Evolutionary conservation across 2,329 filamentous ascomycete species (phyloP), one percentile per base, ranked within the genome.

Genomic region (Aspergillus tanneri): DNA sequence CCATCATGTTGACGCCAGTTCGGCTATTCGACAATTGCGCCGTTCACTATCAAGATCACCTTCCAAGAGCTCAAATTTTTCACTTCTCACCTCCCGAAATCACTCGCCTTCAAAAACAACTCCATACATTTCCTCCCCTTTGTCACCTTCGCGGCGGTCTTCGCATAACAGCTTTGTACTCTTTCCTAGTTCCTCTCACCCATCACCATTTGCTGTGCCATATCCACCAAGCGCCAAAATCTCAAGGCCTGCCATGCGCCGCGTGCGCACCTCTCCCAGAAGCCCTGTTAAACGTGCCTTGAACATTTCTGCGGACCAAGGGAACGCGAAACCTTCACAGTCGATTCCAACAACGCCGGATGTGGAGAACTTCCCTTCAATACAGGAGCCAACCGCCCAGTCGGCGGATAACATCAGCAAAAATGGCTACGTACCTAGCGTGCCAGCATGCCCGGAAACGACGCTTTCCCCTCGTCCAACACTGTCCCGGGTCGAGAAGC

Each of bases 11-110:
- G 88, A 95, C 74, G 84, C 89, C 56, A 86, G 87, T 53, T 84
- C 88, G 42, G 86, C 88, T 50, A 87, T 96, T 55, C 83, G 89
- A 64, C 88, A 90, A 62, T 77, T 96, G 49, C 82, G 91, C 56
- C 87, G 90, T 59, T 96, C 92, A 21, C 78, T 96, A 55, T 96
- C 91, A 48, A 83, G 90, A 61, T 96, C 92, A n/a, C 92, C 92
- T 9, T 96, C 92, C 24, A 95, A 93, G 69, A 77, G 76, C 35
- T 79, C 79, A 48, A 78, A 81, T 60, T 92, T 93, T 67, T 79
- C 82, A 47, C 74, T 95, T 44, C 75, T 82, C 10, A 63, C 69
- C 18, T 72, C 76, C 21, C 72, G 76, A 50, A 72, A 73, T 12
- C 69, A 73, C 40, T 72, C 78, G 51, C 69, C 76, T 25, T 81